Base-by-base conservation (phyloP, 169 alveolate genomes). In the Plasmodium gonderi region DNA sequence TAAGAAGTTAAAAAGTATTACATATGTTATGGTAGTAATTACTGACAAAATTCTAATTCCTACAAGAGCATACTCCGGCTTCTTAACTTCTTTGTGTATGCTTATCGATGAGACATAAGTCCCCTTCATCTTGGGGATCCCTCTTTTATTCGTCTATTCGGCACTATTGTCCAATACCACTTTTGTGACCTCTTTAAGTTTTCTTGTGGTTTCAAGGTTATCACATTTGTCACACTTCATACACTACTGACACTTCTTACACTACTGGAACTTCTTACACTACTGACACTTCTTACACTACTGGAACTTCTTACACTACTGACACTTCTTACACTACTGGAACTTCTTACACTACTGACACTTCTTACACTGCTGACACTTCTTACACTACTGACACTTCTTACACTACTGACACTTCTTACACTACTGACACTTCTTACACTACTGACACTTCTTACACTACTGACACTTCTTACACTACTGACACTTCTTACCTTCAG, bases 11-110 rank as follows among this genome's bases (percentile, higher is more conserved):
- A 72, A 72, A 74, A 85, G 79, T 75, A 75, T 2, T 20, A 75
- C 68, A 75, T 85, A 74, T 65, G 68, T 60, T 51, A 42, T 45
- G 65, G 79, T 75, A 51, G 79, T 44, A 54, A 47, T 49, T 74
- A 75, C 42, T 20, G 75, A 76, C 12, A 85, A 26, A 29, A 85
- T 20, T 51, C 87, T 74, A 23, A 60, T n/a, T 23, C 79, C 75
- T 51, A 85, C 36, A 1, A 74, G 60, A 36, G 68, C 31, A 44
- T 12, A 44, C 51, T 75, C 67, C 5, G 77, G 38, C 38, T 49
- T 74, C 49, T 69, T 69, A 33, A 3, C 40, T 38, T 40, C 67
- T 80, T 36, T n/a, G 29, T n/a, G 17, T 60, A 17, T 47, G 38
- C 26, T 14, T 80, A 23, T n/a, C n/a, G 29, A 49, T 20, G 79